A percentile compares a stretch with the other conserved stretches of the same genome.
phyloP scores from a whole-genome alignment of 23 red algal genomes.

The Agarophyton chilense region DNA sequence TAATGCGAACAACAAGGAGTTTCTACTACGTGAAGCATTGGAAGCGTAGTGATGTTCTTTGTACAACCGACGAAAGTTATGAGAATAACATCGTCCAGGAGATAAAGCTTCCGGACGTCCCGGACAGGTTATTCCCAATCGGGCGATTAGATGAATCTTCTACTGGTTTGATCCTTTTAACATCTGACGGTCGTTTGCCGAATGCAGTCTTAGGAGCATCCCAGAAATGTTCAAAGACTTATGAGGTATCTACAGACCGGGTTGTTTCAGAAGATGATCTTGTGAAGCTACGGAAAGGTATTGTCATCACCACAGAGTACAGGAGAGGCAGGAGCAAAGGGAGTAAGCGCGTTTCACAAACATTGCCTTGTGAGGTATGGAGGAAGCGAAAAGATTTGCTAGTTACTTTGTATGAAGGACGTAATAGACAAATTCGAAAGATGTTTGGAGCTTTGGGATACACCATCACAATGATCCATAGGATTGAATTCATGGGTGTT shows the following conservation, averaged over 20 bases:
- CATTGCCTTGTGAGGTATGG: slow-evolving; percentile 46
- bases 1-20: neutral
- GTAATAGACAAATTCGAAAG: slow-evolving; percentile 76
- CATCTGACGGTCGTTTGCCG: slow-evolving; percentile 60
- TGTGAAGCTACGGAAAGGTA: slow-evolving; percentile 21
- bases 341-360: neutral
- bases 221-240: slow-evolving; percentile 40
- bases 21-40: slow-evolving; percentile 66
- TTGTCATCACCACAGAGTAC: slow-evolving; percentile 49
- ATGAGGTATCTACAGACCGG: slow-evolving; percentile 42
- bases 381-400: slow-evolving; percentile 15
- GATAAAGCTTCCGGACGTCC: slow-evolving; percentile 5
- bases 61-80: slow-evolving; percentile 29
- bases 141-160: slow-evolving; percentile 70
- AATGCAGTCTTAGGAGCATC: slow-evolving; percentile 43
- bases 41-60: slow-evolving; percentile 32
- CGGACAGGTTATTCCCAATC: slow-evolving; percentile 61
- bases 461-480: slow-evolving; percentile 53
- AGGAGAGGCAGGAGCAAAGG: slow-evolving; percentile 11
- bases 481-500: slow-evolving; percentile 75
- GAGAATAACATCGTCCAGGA: slow-evolving; percentile 59
- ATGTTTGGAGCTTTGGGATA: slow-evolving; percentile 75
- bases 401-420: slow-evolving; percentile 45
- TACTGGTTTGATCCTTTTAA: slow-evolving; percentile 68
- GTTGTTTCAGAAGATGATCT: slow-evolving; percentile 44